Base-by-base conservation (phyloP, 2,329 filamentous ascomycete genomes). In the Phaeosphaeriaceae sp. region DNA sequence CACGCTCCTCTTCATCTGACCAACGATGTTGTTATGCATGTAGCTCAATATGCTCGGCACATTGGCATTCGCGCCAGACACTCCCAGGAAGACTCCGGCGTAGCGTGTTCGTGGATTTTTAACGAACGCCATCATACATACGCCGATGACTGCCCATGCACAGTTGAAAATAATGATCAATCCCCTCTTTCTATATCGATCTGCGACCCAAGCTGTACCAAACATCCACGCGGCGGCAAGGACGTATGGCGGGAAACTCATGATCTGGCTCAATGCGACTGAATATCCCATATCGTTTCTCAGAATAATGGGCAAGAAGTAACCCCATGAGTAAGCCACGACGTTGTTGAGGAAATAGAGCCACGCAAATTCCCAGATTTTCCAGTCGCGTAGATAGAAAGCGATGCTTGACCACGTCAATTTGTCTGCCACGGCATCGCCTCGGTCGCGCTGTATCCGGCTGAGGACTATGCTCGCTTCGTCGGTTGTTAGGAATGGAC, bases 141-240 rank as follows among this genome's bases (percentile, higher is more conserved):
- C 83, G 65, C 86, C 84, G n/a, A 80, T 78, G 22, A 86, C 71
- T 2, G 83, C 84, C 57, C 85, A 83, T n/a, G 81, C 81, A 67
- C 83, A 86, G 49, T 83, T 84, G 41, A 83, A 83, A 10, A 85
- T 79, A 10, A 86, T 73, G 36, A 84, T 62, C 0, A 56, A 36
- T 17, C 60, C 62, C 21, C 66, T 60, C 45, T 58, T 53, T 11
- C 60, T 55, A 9, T 61, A 59, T 40, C 48, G 56, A 25, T 69
- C 66, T 82, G 31, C 85, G 76, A 25, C 83, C 78, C 33, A 83
- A 63, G n/a, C 85, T 75, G 17, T 85, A 71, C 60, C 85, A 82
- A 55, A 85, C 74, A 44, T 83, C 81, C 65, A 85, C 4, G 83
- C 83, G 3, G 81, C 83, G 22, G 84, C 84, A 61, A 86, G 80